Evolutionary conservation across 2,329 filamentous ascomycete species (phyloP).

Genomic region (Colletotrichum zoysiae): DNA sequence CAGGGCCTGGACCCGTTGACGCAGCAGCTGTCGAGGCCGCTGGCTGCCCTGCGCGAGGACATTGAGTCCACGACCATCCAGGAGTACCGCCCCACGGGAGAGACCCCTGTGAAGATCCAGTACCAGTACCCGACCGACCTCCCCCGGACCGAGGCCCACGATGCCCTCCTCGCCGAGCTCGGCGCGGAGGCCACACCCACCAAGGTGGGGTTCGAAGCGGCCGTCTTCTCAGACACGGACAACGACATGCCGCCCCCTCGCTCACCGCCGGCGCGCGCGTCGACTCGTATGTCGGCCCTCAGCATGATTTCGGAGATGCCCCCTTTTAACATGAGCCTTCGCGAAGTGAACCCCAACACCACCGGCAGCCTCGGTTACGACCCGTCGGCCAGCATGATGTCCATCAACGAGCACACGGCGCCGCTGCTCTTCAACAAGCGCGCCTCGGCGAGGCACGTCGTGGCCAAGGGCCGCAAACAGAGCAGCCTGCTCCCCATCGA

Average conservation of each 20-base stretch:
- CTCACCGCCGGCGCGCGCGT: slow-evolving; percentile 33
- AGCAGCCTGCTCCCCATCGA: slow-evolving; percentile 52
- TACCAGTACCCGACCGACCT: slow-evolving; percentile 86
- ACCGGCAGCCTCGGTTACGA: slow-evolving; percentile 60
- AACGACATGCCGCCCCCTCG: slow-evolving; percentile 20
- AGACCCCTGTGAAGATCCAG: slow-evolving; percentile 83
- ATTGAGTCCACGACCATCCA: slow-evolving; percentile 74
- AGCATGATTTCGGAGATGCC: slow-evolving; percentile 41
- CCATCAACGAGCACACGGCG: slow-evolving; percentile 58
- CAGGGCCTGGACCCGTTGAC: slow-evolving; percentile 72
- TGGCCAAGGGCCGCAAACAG: slow-evolving; percentile 52
- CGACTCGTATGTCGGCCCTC: slow-evolving; percentile 39
- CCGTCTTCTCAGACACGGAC: slow-evolving; percentile 59
- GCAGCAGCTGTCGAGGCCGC: slow-evolving; percentile 73
- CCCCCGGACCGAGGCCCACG: slow-evolving; percentile 75
- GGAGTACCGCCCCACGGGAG: slow-evolving; percentile 87
- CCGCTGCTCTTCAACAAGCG: slow-evolving; percentile 60
- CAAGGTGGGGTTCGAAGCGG: slow-evolving; percentile 33
- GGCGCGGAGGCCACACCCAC: slow-evolving; percentile 50
- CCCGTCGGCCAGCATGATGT: slow-evolving; percentile 56
- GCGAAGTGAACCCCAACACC: slow-evolving; percentile 64
- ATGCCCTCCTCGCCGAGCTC: slow-evolving; percentile 58
- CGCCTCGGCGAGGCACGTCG: slow-evolving; percentile 51
- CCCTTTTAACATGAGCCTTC: slow-evolving; percentile 60
- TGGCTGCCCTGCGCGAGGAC: slow-evolving; percentile 77